Evolutionary conservation across 371 early-diverging fungal species (phyloP).

Genomic region (Dentiscutata heterogama): DNA sequence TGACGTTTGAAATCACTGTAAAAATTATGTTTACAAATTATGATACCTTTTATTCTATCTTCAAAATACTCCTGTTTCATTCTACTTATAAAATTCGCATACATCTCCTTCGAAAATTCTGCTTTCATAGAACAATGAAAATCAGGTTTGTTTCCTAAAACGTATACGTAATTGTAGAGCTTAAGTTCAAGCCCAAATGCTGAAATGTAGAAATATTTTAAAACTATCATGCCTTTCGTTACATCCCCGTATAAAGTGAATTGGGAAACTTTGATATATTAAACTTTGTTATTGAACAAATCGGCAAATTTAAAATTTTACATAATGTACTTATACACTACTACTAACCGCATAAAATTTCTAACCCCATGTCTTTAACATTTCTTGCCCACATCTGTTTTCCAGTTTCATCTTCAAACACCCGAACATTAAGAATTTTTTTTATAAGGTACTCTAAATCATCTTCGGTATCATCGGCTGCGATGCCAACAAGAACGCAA

Average conservation of each 20-base stretch:
- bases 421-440: conserved; percentile 79
- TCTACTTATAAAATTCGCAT: conserved; percentile 75
- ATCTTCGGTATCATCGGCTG: conserved; percentile 73
- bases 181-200: too few species aligned
- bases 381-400: conserved; percentile 77
- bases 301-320: neutral
- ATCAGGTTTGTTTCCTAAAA: conserved; percentile 58
- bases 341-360: conserved; percentile 76
- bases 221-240: conserved; percentile 64
- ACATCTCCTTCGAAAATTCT: conserved; percentile 71
- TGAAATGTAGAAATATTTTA: neutral
- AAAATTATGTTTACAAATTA: too few species aligned
- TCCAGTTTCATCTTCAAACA: conserved; percentile 74
- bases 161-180: too few species aligned
- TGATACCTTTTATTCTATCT: conserved; percentile 74
- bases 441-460: conserved; percentile 80
- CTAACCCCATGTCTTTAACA: conserved; percentile 75
- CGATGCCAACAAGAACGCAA: conserved; percentile 82
- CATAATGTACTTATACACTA: neutral
- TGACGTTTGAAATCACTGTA: neutral
- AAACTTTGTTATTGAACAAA: conserved; percentile 4
- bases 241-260: conserved; percentile 85
- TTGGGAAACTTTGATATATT: conserved; percentile 73
- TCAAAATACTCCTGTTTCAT: conserved; percentile 71
- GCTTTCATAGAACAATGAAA: conserved; percentile 90